Percentiles rank a stretch among this genome's conserved stretches.
phyloP scores from a whole-genome alignment of 495 filamentous ascomycete species.

The Neurospora sp. region DNA sequence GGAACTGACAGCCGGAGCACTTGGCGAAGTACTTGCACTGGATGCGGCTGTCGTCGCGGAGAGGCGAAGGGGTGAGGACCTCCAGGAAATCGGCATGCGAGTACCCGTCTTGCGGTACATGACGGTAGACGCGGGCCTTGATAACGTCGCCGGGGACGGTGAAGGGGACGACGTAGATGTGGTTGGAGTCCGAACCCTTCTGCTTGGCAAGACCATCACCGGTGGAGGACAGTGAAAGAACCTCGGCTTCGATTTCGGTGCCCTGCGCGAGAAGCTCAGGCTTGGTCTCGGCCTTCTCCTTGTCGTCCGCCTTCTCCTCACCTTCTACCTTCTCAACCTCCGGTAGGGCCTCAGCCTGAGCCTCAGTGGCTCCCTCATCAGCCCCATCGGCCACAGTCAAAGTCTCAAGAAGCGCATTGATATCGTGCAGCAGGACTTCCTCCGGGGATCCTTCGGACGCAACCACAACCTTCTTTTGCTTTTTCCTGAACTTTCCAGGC shows the following conservation, averaged over 20 bases:
- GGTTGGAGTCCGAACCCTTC: conserved; percentile 49
- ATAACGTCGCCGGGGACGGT: conserved; percentile 70
- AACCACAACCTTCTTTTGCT: conserved; percentile 12
- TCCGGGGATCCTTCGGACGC: conserved; percentile 44
- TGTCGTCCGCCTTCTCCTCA: not conserved
- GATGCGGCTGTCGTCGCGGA: conserved; percentile 67
- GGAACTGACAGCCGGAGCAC: conserved; percentile 92
- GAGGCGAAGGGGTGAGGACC: conserved; percentile 59
- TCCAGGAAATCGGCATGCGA: conserved; percentile 70
- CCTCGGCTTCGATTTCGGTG: conserved; percentile 67
- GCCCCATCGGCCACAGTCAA: conserved; percentile 32
- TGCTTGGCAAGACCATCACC: conserved; percentile 74
- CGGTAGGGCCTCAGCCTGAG: conserved; percentile 1
- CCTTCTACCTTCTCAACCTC: conserved; percentile 1
- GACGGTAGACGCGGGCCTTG: conserved; percentile 66
- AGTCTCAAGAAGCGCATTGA: conserved; percentile 51
- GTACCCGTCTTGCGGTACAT: conserved; percentile 51
- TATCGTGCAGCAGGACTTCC: conserved; percentile 64
- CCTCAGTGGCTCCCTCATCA: conserved; percentile 7
- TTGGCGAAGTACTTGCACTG: conserved; percentile 75
- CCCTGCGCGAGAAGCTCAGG: conserved; percentile 47
- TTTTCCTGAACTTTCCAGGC: conserved; percentile 10
- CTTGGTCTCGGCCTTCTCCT: conserved; percentile 5
- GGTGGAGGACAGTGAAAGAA: conserved; percentile 73
- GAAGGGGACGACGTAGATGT: conserved; percentile 86